phyloP scores from a whole-genome alignment of 805 yeast genomes.

The Candida easanensis region DNA sequence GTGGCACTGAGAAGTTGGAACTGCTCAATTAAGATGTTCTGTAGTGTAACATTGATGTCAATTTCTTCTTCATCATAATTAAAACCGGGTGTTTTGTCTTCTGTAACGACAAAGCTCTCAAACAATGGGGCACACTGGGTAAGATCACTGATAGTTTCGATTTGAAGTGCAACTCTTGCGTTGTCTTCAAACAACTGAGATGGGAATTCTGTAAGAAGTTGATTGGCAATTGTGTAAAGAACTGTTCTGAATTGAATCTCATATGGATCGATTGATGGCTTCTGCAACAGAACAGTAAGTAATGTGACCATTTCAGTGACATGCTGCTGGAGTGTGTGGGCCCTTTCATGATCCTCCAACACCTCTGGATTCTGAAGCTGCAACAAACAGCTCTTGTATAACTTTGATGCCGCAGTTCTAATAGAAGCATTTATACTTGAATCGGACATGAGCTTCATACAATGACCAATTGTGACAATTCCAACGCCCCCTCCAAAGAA shows the following conservation, averaged over 20 bases:
- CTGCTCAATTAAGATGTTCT: conserved; percentile 31
- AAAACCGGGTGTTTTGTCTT: conserved; percentile 3
- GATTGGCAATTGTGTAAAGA: conserved; percentile 16
- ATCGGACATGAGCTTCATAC: conserved; percentile 39
- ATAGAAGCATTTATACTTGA: conserved; percentile 34
- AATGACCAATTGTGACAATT: conserved; percentile 45
- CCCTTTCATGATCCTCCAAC: conserved; percentile 35
- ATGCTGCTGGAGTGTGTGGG: conserved; percentile 22
- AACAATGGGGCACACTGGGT: conserved; percentile 12
- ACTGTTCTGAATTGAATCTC: conserved; percentile 17
- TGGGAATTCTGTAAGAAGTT: conserved; percentile 25
- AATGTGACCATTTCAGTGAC: conserved; percentile 19
- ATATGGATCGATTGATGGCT: conserved; percentile 9
- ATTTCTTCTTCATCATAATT: conserved; percentile 4
- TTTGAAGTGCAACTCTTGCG: conserved; percentile 12
- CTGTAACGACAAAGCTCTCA: conserved; percentile 13
- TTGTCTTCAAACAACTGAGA: conserved; percentile 17
- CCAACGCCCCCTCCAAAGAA: conserved; percentile 79
- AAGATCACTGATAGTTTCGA: conserved; percentile 16
- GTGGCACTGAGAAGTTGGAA: conserved; percentile 32
- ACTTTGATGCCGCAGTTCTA: conserved; percentile 45
- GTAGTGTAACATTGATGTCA: conserved; percentile 15
- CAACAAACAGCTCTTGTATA: conserved; percentile 51
- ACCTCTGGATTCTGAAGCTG: conserved; percentile 54
- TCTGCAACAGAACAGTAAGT: conserved; percentile 13